These are phyloP conservation scores for Calonectria multiphialidica DNA, from an alignment of 2,329 filamentous ascomycete species.

Conservation along the genomic window DNA sequence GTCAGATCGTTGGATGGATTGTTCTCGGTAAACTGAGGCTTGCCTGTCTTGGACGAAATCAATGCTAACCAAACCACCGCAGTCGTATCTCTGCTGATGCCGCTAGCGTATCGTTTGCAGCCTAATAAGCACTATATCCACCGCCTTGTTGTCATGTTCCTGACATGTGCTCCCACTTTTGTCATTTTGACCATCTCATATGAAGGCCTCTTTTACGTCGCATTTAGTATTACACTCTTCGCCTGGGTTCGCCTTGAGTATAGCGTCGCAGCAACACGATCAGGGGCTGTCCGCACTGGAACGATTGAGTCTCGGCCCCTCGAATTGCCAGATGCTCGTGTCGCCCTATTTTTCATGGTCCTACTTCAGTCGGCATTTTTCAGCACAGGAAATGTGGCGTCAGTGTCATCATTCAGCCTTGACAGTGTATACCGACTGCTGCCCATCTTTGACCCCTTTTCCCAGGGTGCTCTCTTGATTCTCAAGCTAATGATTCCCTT, in stretches of 20 bases:
- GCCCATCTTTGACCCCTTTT: constrained; percentile 94
- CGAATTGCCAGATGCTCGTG: constrained; percentile 84
- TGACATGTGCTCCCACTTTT: constrained; percentile 93
- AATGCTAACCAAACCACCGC: constrained; percentile 28
- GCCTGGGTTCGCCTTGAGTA: constrained; percentile 95
- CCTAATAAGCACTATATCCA: constrained; percentile 92
- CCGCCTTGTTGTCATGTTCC: constrained; percentile 87
- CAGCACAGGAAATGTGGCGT: constrained; percentile 95
- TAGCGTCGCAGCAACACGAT: constrained; percentile 61
- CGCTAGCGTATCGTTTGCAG: constrained; percentile 83
- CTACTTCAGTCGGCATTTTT: constrained; percentile 97
- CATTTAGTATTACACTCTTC: constrained; percentile 84
- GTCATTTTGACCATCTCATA: constrained; percentile 98
- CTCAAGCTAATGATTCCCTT: constrained; percentile 95
- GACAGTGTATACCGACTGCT: constrained; percentile 90
- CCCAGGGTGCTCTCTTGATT: constrained; percentile 86
- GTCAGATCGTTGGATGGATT: constrained; percentile 87
- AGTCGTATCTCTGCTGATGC: constrained; percentile 82
- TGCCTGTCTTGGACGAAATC: not conserved
- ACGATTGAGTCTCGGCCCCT: constrained; percentile 70
- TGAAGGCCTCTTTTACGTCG: constrained; percentile 95
- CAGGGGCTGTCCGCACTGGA: constrained; percentile 40
- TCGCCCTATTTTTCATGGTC: constrained; percentile 94
- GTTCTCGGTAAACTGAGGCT: constrained; percentile 72
- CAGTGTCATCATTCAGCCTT: constrained; percentile 91